Percentiles rank a stretch among this genome's conserved stretches.
These are phyloP conservation scores for Cryphonectria naterciae DNA, from an alignment of 2,329 filamentous ascomycete genomes.

Conservation along the genomic window DNA sequence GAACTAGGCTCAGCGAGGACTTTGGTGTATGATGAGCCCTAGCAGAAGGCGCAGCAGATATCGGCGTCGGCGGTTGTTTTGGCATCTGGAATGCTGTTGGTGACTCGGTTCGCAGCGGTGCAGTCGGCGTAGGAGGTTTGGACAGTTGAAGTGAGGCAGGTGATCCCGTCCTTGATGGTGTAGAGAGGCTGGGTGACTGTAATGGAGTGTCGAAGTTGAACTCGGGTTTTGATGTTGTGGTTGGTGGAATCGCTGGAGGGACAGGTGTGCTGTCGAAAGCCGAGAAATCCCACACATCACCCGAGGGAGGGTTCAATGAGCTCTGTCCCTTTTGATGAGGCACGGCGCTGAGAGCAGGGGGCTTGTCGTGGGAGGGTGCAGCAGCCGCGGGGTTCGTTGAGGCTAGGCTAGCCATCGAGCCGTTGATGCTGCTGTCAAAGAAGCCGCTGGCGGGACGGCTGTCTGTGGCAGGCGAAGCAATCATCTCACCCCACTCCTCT, in stretches of 20 bases:
- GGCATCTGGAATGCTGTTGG: conserved; percentile 13
- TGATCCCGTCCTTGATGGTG: conserved; percentile 19
- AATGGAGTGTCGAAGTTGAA: conserved; percentile 28
- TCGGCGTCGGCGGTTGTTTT: conserved; percentile 11
- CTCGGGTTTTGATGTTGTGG: conserved; percentile 25
- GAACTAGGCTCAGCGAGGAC: conserved; percentile 22
- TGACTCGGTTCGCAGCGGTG: conserved; percentile 14
- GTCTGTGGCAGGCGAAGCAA: conserved; percentile 44
- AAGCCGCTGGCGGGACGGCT: conserved; percentile 17
- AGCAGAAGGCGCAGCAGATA: conserved; percentile 2
- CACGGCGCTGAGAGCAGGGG: conserved; percentile 3
- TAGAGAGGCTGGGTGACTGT: conserved; percentile 20
- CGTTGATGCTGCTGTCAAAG: conserved; percentile 17
- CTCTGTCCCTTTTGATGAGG: background rate
- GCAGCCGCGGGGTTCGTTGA: background rate
- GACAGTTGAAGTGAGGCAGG: conserved; percentile 7
- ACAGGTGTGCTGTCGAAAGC: conserved; percentile 23
- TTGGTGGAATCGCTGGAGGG: conserved; percentile 22
- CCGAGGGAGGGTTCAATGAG: conserved; percentile 1
- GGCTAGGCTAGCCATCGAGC: conserved; percentile 1
- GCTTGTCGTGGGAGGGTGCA: background rate
- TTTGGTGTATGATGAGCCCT: conserved; percentile 21
- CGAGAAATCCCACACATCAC: conserved; percentile 26
- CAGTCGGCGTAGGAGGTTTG: conserved; percentile 10
- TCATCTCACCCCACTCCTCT: conserved; percentile 66